Percentiles rank a stretch among this genome's conserved stretches.
Conservation (phyloP, 768 basidiomycete genomes). For the Baorangia bicolor region DNA sequence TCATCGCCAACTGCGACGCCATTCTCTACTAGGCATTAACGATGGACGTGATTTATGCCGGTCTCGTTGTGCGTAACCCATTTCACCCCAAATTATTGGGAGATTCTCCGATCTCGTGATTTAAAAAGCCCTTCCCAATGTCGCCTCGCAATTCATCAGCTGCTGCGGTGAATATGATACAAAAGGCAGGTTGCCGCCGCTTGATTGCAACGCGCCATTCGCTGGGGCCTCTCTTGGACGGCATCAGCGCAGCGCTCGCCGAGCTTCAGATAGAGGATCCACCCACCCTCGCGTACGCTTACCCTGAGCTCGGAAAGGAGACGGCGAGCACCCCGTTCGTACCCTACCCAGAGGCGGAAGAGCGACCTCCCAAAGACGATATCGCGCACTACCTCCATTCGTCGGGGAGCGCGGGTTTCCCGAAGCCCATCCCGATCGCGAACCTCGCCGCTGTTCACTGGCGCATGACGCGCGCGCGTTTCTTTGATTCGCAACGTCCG, state of each 20-base stretch:
- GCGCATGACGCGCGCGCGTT: slow-evolving; percentile 32
- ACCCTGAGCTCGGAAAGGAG: slow-evolving; percentile 7
- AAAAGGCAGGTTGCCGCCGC: slow-evolving; percentile 38
- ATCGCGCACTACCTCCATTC: slow-evolving; percentile 43
- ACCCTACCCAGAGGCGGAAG: slow-evolving; percentile 8
- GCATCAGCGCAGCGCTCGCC: slow-evolving; percentile 22
- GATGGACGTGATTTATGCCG: slow-evolving; percentile 32
- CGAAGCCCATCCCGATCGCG: slow-evolving; percentile 41
- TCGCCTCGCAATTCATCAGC: slow-evolving; percentile 36
- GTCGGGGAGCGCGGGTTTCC: slow-evolving; percentile 50
- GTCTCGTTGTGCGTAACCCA: slow-evolving; percentile 8
- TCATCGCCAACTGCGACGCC: slow-evolving; percentile 39
- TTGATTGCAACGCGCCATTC: slow-evolving; percentile 36
- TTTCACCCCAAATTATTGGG: not conserved
- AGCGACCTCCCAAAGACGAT: slow-evolving; percentile 14
- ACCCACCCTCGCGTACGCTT: slow-evolving; percentile 12
- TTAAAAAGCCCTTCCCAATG: slow-evolving; percentile 34
- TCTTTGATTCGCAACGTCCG: not conserved
- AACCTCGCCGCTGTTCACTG: slow-evolving; percentile 33
- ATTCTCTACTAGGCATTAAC: slow-evolving; percentile 44
- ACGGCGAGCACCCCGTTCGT: not conserved
- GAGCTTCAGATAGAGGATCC: slow-evolving; percentile 15
- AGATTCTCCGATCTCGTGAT: not conserved
- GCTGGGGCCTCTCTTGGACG: slow-evolving; percentile 26
- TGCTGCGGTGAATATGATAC: slow-evolving; percentile 36